A percentile compares a stretch with the other conserved stretches of the same genome.
phyloP scores from a whole-genome alignment of 768 basidiomycete genomes.

The Mycena albidolilacea region DNA sequence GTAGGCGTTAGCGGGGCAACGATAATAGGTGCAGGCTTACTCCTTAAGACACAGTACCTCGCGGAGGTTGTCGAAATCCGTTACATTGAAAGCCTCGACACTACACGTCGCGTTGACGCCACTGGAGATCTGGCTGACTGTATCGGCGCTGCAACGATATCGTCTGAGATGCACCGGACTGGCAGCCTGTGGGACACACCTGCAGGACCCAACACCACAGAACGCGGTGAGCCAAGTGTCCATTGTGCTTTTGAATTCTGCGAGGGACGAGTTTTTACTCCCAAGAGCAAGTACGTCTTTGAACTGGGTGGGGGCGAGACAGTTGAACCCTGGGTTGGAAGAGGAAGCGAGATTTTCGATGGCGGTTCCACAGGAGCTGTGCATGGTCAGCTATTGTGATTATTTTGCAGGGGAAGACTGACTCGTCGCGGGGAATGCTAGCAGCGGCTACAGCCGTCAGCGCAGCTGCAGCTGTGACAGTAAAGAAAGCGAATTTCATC shows the following conservation, averaged over 20 bases:
- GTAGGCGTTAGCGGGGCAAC: background rate
- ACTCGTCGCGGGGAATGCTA: constrained; percentile 9
- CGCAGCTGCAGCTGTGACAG: constrained; percentile 17
- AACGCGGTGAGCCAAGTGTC: constrained; percentile 13
- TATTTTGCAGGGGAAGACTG: background rate
- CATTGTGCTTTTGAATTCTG: background rate
- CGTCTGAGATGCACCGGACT: background rate
- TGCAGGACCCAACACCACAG: constrained; percentile 17
- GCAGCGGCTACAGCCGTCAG: constrained; percentile 11
- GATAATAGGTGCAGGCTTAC: background rate
- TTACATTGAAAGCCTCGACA: background rate
- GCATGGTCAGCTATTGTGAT: background rate
- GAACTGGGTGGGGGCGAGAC: constrained; percentile 6
- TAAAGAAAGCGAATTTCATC: constrained; percentile 11
- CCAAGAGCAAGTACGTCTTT: background rate
- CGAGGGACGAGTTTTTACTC: background rate
- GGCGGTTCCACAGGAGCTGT: constrained; percentile 1
- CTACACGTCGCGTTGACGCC: constrained; percentile 4
- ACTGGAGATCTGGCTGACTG: background rate
- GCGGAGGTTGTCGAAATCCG: background rate
- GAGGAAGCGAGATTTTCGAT: constrained; percentile 1
- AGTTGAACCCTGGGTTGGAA: constrained; percentile 10
- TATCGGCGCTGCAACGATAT: constrained; percentile 1
- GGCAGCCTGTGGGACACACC: background rate
- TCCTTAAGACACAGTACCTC: constrained; percentile 12